Base-by-base conservation (phyloP, 345 rosid species). In the Populus ilicifolia region DNA sequence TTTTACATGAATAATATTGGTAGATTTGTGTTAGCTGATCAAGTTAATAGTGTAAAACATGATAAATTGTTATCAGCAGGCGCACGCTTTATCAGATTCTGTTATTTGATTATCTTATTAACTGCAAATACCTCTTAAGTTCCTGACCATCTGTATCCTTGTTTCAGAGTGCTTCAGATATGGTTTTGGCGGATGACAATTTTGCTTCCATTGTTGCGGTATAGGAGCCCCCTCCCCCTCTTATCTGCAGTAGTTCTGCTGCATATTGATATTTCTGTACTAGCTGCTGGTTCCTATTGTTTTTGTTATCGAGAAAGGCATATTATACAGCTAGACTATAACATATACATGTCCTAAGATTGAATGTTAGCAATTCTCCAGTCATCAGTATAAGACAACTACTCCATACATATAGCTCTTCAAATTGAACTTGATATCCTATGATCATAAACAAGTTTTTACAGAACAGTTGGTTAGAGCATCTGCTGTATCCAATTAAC, bases 101-200 rank as follows among this genome's bases (percentile, higher is more conserved):
- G 8, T 16, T 50, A 25, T 50, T 74, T 23, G 3, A 21, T 5
- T 25, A n/a, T 12, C 54, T 23, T 11, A 44, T 70, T 7, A n/a
- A 23, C 1, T 61, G 6, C 27, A 38, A 44, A 39, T 11, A 46
- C 62, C 27, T 25, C 39, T 5, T 20, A 36, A 70, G 59, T 67
- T 62, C 61, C 59, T 78, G 56, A 73, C 72, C 23, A 66, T 59
- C 54, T 70, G 39, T 70, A 27, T 71, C 18, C 81, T 80, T 84
- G 73, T 75, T 86, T 68, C 95, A 96, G 99, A 96, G 94, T 81
- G 98, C 99, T 84, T 91, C 99, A 66, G 99, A 96, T 89, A 96
- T 96, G 99, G 98, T 96, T 86, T 87, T 96, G 90, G 99, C 97
- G n/a, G 99, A 96, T 79, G 99, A 96, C 81, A 96, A 96, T 84